Percentiles rank a stretch among this genome's conserved stretches.
Conservation (phyloP, 371 early-diverging fungal species). For the Syncephalastrum sp. region DNA sequence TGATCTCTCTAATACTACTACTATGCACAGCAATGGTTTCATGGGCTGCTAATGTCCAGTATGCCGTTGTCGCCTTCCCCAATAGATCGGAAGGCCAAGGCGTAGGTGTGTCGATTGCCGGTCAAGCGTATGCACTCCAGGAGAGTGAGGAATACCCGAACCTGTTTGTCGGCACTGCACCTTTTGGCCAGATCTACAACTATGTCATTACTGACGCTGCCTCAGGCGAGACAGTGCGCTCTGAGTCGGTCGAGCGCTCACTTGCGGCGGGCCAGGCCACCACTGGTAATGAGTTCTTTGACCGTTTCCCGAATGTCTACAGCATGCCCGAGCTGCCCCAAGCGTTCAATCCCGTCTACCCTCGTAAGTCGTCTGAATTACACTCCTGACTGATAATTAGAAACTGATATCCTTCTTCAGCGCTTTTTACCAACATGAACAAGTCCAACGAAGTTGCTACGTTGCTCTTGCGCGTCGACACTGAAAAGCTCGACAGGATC, state of each 20-base stretch:
- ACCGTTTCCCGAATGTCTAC: slow-evolving; percentile 38
- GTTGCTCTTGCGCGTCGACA: slow-evolving; percentile 41
- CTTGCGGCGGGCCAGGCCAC: slow-evolving; percentile 30
- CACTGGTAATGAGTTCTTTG: slow-evolving; percentile 59
- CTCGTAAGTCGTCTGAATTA: slow-evolving; percentile 28
- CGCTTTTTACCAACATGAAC: slow-evolving; percentile 25
- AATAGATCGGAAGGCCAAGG: slow-evolving; percentile 13
- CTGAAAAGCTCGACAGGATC: slow-evolving; percentile 27
- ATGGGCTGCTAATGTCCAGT: slow-evolving; percentile 31
- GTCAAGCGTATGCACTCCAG: slow-evolving; percentile 25
- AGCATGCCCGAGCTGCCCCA: slow-evolving; percentile 53
- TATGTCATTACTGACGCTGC: slow-evolving; percentile 27
- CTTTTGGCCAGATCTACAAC: slow-evolving; percentile 34
- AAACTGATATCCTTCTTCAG: slow-evolving; percentile 10
- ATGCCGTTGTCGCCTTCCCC: slow-evolving; percentile 46
- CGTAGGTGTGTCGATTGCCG: slow-evolving; percentile 35
- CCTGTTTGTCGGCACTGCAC: slow-evolving; percentile 36
- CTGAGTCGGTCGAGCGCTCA: slow-evolving; percentile 34
- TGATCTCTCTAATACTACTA: background rate
- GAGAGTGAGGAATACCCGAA: slow-evolving; percentile 29
- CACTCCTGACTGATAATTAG: background rate
- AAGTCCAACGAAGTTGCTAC: slow-evolving; percentile 46
- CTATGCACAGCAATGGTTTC: background rate
- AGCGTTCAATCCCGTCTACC: slow-evolving; percentile 45
- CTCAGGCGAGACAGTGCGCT: slow-evolving; percentile 6